phyloP scores from a whole-genome alignment of 306 rosid genomes.

The Vigna mungo region DNA sequence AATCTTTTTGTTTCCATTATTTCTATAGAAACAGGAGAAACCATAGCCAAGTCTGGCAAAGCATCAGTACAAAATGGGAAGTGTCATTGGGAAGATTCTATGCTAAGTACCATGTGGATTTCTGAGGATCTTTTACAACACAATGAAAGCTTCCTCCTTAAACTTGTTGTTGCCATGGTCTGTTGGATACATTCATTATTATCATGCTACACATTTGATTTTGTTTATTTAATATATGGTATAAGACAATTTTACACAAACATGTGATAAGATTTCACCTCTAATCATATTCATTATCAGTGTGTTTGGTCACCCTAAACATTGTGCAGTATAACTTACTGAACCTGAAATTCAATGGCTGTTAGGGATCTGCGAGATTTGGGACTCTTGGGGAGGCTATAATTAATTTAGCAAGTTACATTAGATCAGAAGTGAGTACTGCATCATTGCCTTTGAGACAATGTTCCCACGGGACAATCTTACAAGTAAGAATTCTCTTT shows the following conservation, averaged over 20 bases:
- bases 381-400: conserved; percentile 56
- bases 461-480: conserved; percentile 43
- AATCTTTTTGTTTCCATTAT: conserved; percentile 45
- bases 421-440: conserved; percentile 30
- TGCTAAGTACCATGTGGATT: conserved; percentile 44
- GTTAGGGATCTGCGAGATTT: conserved; percentile 52
- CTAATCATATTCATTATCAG: too few relatives aligned
- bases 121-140: conserved; percentile 40
- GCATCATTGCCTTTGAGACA: conserved; percentile 48
- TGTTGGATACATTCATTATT: conserved; percentile 16
- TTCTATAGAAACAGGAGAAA: conserved; percentile 44
- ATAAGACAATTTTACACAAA: too few relatives aligned
- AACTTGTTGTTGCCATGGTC: conserved; percentile 53
- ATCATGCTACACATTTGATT: conserved; percentile 2
- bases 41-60: conserved; percentile 44
- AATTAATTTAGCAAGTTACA: conserved; percentile 46
- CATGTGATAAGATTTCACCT: too few relatives aligned
- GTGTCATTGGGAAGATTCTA: conserved; percentile 50
- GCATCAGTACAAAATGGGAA: conserved; percentile 48
- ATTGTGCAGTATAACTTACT: not conserved
- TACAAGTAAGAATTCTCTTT: conserved; percentile 44
- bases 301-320: too few relatives aligned
- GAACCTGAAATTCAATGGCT: conserved; percentile 4
- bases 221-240: not conserved
- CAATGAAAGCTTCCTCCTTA: conserved; percentile 38